Conservation (phyloP, 2,329 filamentous ascomycete genomes). For the Colletotrichum somersetense region DNA sequence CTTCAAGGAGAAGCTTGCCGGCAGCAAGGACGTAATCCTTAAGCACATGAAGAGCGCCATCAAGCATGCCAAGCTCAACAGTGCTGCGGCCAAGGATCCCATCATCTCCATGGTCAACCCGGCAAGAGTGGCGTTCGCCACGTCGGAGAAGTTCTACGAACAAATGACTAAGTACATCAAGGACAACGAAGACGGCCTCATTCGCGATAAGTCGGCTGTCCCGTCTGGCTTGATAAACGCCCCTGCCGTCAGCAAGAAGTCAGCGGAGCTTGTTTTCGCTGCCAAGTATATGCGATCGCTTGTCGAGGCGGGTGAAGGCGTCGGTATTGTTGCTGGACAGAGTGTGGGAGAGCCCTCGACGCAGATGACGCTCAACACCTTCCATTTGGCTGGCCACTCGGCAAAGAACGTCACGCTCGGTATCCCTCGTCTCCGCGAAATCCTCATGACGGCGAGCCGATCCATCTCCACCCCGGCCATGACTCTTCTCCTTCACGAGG, state of each 20-base stretch:
- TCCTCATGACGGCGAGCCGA: slow-evolving; percentile 95
- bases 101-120: slow-evolving; percentile 80
- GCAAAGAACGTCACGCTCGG: slow-evolving; percentile 98
- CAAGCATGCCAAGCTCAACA: slow-evolving; percentile 74
- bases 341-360: slow-evolving; percentile 97
- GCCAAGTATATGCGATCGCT: slow-evolving; percentile 94
- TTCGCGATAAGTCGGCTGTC: slow-evolving; percentile 55
- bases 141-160: slow-evolving; percentile 87
- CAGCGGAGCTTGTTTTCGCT: slow-evolving; percentile 85
- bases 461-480: slow-evolving; percentile 92
- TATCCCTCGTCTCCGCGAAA: slow-evolving; percentile 97
- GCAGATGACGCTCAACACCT: slow-evolving; percentile 99
- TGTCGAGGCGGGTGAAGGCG: slow-evolving; percentile 94
- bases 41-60: slow-evolving; percentile 86
- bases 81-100: slow-evolving; percentile 77
- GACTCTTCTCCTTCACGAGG: slow-evolving; percentile 83
- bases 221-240: slow-evolving; percentile 51
- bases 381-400: slow-evolving; percentile 98
- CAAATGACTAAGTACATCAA: slow-evolving; percentile 83
- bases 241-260: slow-evolving; percentile 69
- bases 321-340: slow-evolving; percentile 96
- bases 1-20: slow-evolving; percentile 59
- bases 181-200: slow-evolving; percentile 74
- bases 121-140: slow-evolving; percentile 83
- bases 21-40: slow-evolving; percentile 71